Base-by-base conservation (phyloP, 352 stramenopile genomes). In the Phytophthora idaei region DNA sequence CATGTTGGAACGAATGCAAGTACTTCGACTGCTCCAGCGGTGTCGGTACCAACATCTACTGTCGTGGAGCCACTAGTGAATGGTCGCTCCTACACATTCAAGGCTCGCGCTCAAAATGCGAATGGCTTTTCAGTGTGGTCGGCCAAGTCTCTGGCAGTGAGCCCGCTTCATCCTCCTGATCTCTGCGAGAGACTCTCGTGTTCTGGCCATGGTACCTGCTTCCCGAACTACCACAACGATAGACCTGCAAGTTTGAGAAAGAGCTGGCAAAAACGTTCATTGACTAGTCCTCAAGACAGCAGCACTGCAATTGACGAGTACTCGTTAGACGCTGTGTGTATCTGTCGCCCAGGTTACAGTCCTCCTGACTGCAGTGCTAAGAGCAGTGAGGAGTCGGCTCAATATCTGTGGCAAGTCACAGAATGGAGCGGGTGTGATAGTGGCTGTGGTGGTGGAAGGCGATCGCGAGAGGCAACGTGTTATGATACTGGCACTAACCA, bases 51-150 rank as follows among this genome's bases (percentile, higher is more conserved):
- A 37, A 90, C 80, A 15, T 75, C 71, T 1, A 48, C 68, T 10
- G 66, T 87, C 15, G 67, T 92, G 25, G 50, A 75, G 6, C 67
- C 77, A 12, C 61, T 92, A 34, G 50, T 77, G 36, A 92, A 92
- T 48, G 84, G 84, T 11, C 71, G 73, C 21, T 88, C 81, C 15
- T 90, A 90, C 57, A 73, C 74, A 6, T 92, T 92, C 65, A 90
- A 90, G 58, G 84, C 90, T 41, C 77, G 81, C 8, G 81, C 84
- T 3, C 78, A 77, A 48, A 92, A 92, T 56, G 42, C 75, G 8
- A 83, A 90, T 25, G 84, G 84, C 17, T 81, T 73, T 48, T 92
- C 84, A 8, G 79, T 82, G 27, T 90, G 80, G 80, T 90, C 82
- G 28, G 84, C 84, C 54, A 90, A 90, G 64, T 92, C 84, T 27